Base-by-base conservation (phyloP, 169 alveolate genomes). In the Cytauxzoon felis region DNA sequence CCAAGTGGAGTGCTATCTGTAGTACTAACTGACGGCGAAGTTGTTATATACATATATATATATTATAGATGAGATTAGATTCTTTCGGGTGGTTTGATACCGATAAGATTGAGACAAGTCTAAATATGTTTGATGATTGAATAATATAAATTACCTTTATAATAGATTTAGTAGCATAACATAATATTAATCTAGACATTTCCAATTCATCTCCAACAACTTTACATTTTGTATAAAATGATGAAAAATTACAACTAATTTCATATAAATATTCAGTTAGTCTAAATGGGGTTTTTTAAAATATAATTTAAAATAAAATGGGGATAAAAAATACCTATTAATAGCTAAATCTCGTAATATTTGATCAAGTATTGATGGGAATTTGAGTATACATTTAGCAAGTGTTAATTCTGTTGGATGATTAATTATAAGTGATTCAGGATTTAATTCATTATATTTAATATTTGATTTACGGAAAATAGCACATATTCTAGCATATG, bases 191-290 rank as follows among this genome's bases (percentile, higher is more conserved):
- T 53, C 99, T 81, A 21, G 97, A 87, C 40, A 86, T 83, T 62
- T 92, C 95, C 26, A 93, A 88, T 18, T 82, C 93, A 27, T 76
- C 82, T 26, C 97, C 98, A 36, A 93, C 67, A 33, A 97, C 97
- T 82, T 93, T 92, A 75, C 97, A 93, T 58, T 94, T 71, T 41
- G 89, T 87, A 87, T 97, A 97, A 82, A 96, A 96, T 52, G 94
- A 93, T 13, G 98, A 92, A 66, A 96, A 93, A 47, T 75, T 88
- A 29, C 90, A 91, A 23, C 98, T 89, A 58, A 96, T 72, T 29
- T 96, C 97, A 86, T 96, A 97, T 59, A 95, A 86, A 68, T 89
- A 93, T 56, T 96, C 99, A 30, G 98, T 93, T 57, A 97, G 78
- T 67, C 97, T 88, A 65, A 87, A 87, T 49, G 16, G 16, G n/a